phyloP scores from a whole-genome alignment of 352 stramenopile species.

The Globisporangium heterothallicum region DNA sequence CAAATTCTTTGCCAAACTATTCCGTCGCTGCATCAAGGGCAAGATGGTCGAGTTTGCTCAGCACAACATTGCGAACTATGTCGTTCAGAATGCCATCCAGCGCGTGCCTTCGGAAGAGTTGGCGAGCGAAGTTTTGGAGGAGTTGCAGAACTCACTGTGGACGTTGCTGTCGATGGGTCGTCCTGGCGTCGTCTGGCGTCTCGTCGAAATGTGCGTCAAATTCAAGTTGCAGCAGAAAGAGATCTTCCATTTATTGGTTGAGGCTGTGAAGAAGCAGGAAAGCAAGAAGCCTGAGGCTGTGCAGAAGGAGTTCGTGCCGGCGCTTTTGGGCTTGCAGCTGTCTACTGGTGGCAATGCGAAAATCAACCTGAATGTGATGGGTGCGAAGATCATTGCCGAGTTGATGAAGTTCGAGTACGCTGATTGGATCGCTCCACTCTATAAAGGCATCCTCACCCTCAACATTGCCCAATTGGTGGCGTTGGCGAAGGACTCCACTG shows the following conservation, averaged over 20 bases:
- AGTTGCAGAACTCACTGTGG: conserved; percentile 58
- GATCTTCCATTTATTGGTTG: conserved; percentile 47
- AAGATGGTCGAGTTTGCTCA: conserved; percentile 66
- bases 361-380: conserved; percentile 72
- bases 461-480: conserved; percentile 67
- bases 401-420: conserved; percentile 57
- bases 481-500: conserved; percentile 72
- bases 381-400: conserved; percentile 69
- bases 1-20: conserved; percentile 64
- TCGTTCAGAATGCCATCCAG: conserved; percentile 71
- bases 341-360: conserved; percentile 48
- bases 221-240: conserved; percentile 45
- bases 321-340: conserved; percentile 61
- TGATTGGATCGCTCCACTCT: conserved; percentile 44
- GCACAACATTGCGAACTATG: conserved; percentile 77
- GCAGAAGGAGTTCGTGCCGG: conserved; percentile 55
- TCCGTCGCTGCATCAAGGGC: conserved; percentile 49
- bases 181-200: conserved; percentile 69
- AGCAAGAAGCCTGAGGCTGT: conserved; percentile 73
- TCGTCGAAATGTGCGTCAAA: conserved; percentile 70
- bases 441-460: conserved; percentile 54
- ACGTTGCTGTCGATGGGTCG: conserved; percentile 67
- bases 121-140: conserved; percentile 44
- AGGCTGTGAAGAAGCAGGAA: conserved; percentile 68
- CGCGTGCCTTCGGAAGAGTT: conserved; percentile 36